Evolutionary conservation across 2,329 filamentous ascomycete species (phyloP), one percentile per base, ranked within the genome.

Genomic region (Pseudogymnoascus sp.): DNA sequence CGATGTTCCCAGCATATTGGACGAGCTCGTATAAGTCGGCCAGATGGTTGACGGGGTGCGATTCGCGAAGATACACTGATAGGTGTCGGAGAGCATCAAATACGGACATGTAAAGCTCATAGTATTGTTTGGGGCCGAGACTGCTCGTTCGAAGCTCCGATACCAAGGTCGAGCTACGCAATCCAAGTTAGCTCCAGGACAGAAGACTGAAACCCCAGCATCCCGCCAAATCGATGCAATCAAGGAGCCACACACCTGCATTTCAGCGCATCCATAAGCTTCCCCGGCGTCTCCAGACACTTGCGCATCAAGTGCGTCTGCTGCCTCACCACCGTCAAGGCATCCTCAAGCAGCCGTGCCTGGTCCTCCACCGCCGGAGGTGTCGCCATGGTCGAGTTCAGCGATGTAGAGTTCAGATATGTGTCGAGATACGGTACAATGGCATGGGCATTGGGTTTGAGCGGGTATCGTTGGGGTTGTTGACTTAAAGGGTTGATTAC

Each of bases 251-350:
- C 88, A 70, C 83, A 97, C 94, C 92, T 96, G 89, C 93, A 97
- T 79, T 99, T 99, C 71, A 99, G 84, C 70, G 94, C 94, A 80
- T 99, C 94, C 94, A 99, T 99, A 67, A 99, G 86, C 83, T 99
- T 99, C 66, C 94, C 93, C 6, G 94, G 92, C 8, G 91, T 95
- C 74, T 99, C 95, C 64, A 99, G 83, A 71, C 92, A 97, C 79
- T 95, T 93, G 78, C 93, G 91, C 94, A 99, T 99, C 74, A 96
- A 83, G 71, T 87, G 85, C 63, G 93, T 94, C 83, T 99, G 95
- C 78, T 97, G 93, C 77, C 93, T 90, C 76, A 99, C 95, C 59
- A 96, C 93, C 64, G 89, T 85, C 76, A 97, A 80, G 71, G 95
- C 94, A 87, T 99, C 94, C 79, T 99, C 94, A 69, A 99, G 87